phyloP scores from a whole-genome alignment of 805 yeast genomes.

The Hanseniaspora valbyensis region DNA sequence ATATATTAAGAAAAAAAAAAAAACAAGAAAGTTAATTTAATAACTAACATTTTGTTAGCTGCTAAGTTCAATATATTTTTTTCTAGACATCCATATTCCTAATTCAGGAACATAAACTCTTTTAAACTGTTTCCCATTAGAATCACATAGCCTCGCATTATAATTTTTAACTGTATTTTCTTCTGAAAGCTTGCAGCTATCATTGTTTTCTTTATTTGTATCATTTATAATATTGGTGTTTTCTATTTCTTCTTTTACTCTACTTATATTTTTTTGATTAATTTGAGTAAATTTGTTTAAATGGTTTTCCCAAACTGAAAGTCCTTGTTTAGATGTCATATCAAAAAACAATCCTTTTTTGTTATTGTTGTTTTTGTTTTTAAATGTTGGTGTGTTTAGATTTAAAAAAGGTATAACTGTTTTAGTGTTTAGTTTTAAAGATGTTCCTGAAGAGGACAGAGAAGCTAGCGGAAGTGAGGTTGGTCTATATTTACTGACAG shows the following conservation, averaged over 20 bases:
- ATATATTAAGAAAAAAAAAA: no score
- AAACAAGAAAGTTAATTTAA: no score
- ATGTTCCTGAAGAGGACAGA: not conserved
- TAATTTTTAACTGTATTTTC: no score
- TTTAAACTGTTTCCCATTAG: not conserved
- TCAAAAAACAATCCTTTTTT: conserved; percentile 7
- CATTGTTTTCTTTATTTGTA: not conserved
- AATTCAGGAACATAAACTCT: conserved; percentile 7
- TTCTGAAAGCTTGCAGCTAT: no score
- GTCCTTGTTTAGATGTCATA: conserved; percentile 9
- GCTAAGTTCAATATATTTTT: not conserved
- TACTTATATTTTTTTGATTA: no score
- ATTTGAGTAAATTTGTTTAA: not conserved
- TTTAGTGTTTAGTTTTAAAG: not conserved
- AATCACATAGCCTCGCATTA: not conserved
- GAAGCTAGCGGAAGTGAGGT: no score
- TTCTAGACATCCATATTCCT: conserved; percentile 4
- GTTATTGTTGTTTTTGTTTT: not conserved
- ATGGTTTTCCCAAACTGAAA: not conserved
- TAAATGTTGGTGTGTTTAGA: not conserved
- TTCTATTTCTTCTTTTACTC: not conserved
- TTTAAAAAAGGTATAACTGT: not conserved
- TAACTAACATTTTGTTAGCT: no score
- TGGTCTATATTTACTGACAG: no score
- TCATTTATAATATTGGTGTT: not conserved